A percentile compares a stretch with the other conserved stretches of the same genome.
Evolutionary conservation across 2,329 filamentous ascomycete genomes (phyloP).

Genomic region (Salinomyces thailandicus): DNA sequence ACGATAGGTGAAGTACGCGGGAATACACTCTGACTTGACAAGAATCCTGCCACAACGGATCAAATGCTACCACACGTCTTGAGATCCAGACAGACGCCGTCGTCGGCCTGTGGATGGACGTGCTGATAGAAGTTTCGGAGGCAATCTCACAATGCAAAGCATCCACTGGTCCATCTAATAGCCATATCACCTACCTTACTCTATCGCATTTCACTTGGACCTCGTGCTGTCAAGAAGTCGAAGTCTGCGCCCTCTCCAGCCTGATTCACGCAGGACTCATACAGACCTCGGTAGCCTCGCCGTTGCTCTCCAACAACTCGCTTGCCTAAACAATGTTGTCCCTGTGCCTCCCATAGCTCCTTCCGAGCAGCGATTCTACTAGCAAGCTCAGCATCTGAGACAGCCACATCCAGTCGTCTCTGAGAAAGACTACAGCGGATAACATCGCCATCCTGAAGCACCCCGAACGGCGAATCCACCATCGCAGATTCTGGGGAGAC

Average conservation of each 20-base stretch:
- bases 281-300: conserved; percentile 50
- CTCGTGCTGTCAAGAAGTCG: conserved; percentile 43
- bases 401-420: conserved; percentile 32
- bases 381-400: conserved; percentile 33
- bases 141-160: too few relatives aligned
- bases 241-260: conserved; percentile 52
- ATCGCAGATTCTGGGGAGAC: conserved; percentile 43
- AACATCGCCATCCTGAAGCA: conserved; percentile 39
- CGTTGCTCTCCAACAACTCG: conserved; percentile 22
- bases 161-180: too few relatives aligned
- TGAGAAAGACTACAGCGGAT: conserved; percentile 38
- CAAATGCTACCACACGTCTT: too few relatives aligned
- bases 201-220: conserved; percentile 1
- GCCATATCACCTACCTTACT: not conserved
- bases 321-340: conserved; percentile 19
- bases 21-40: too few relatives aligned
- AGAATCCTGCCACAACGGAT: too few relatives aligned
- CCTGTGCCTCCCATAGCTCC: conserved; percentile 16
- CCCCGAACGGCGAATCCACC: conserved; percentile 37
- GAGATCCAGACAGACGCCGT: too few relatives aligned
- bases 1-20: too few relatives aligned
- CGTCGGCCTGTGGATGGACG: too few relatives aligned
- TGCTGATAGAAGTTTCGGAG: too few relatives aligned
- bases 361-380: conserved; percentile 27
- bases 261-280: conserved; percentile 50